A percentile compares a stretch with the other conserved stretches of the same genome.
Evolutionary conservation across 2,329 filamentous ascomycete species (phyloP).

Genomic region (Talaromyces sp.): DNA sequence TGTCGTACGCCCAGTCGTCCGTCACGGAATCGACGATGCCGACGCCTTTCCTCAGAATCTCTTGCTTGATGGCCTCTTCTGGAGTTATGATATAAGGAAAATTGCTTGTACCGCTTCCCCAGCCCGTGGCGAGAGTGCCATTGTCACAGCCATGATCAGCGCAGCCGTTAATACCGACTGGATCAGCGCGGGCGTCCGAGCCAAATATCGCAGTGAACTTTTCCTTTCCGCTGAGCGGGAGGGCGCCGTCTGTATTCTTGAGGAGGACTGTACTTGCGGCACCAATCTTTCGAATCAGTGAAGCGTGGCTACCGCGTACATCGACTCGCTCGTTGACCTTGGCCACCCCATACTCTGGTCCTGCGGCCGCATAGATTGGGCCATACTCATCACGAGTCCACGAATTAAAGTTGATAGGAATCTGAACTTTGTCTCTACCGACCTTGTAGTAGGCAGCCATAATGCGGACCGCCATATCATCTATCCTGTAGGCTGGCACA

Average conservation of each 20-base stretch:
- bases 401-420: conserved; percentile 76
- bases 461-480: conserved; percentile 87
- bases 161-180: conserved; percentile 75
- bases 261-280: conserved; percentile 81
- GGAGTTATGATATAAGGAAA: conserved; percentile 63
- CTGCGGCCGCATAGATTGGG: conserved; percentile 60
- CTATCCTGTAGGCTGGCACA: conserved; percentile 77
- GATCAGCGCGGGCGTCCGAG: conserved; percentile 73
- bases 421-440: conserved; percentile 50
- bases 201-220: conserved; percentile 75
- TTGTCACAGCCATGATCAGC: conserved; percentile 60
- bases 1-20: conserved; percentile 53
- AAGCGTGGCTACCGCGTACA: conserved; percentile 69
- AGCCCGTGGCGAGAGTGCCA: conserved; percentile 60
- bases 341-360: conserved; percentile 56
- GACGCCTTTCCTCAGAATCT: conserved; percentile 63
- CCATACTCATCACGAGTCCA: conserved; percentile 78
- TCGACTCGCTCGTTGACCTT: conserved; percentile 78
- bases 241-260: conserved; percentile 65
- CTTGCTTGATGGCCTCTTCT: conserved; percentile 62
- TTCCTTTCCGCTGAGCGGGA: conserved; percentile 66
- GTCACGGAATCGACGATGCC: conserved; percentile 59
- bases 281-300: conserved; percentile 69
- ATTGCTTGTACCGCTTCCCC: conserved; percentile 59
- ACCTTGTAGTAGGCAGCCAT: conserved; percentile 64